Conservation (phyloP, 2,329 filamentous ascomycete genomes). For the Chaetomium globosum region DNA sequence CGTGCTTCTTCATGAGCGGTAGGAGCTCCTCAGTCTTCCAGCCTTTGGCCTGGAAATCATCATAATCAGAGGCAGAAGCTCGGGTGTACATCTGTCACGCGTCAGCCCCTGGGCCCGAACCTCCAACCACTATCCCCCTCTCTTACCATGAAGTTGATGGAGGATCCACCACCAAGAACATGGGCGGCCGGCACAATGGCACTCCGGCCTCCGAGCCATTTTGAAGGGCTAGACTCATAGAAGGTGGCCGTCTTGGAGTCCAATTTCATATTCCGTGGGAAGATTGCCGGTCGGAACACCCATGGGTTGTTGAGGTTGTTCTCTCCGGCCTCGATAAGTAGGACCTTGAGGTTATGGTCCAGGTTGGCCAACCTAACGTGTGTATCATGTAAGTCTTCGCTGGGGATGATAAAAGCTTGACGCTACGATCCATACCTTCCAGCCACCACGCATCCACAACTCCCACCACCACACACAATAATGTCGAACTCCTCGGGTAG, state of each 20-base stretch:
- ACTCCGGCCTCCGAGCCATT: constrained; percentile 70
- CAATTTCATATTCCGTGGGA: constrained; percentile 75
- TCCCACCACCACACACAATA: constrained; percentile 76
- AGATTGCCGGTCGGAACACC: constrained; percentile 75
- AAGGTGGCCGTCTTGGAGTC: constrained; percentile 82
- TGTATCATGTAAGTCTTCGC: background rate
- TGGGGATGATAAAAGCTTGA: background rate
- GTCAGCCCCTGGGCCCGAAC: background rate
- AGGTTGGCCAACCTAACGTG: constrained; percentile 66
- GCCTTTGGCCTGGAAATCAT: constrained; percentile 78
- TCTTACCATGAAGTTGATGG: constrained; percentile 74
- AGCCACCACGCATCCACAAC: constrained; percentile 62
- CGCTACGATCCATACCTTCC: constrained; percentile 50
- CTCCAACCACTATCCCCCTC: background rate
- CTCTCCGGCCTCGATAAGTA: constrained; percentile 72
- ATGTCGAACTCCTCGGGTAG: constrained; percentile 79
- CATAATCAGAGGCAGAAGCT: constrained; percentile 71
- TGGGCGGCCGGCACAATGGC: constrained; percentile 76
- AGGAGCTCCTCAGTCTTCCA: constrained; percentile 76
- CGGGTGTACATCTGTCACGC: constrained; percentile 67
- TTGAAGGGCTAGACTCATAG: constrained; percentile 75
- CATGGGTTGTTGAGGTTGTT: constrained; percentile 77
- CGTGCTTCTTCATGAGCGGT: constrained; percentile 78
- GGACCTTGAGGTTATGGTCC: constrained; percentile 71
- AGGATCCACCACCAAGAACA: constrained; percentile 70